A percentile compares a stretch with the other conserved stretches of the same genome.
Evolutionary conservation across 2,329 filamentous ascomycete genomes (phyloP).

Genomic region (Colletotrichum noveboracense): DNA sequence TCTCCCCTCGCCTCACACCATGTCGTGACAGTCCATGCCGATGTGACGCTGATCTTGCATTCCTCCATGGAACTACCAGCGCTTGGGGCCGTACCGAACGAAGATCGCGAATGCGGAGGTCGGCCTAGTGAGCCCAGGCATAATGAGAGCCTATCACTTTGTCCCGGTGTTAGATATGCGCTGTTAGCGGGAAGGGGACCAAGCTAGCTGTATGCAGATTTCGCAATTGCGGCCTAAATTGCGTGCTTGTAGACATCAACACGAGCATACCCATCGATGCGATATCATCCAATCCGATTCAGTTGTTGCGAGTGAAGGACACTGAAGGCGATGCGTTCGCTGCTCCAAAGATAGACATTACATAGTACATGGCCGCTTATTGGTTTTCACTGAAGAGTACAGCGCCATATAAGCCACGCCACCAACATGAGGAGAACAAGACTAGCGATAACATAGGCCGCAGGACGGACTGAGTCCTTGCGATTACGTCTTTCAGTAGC

Average conservation of each 20-base stretch:
- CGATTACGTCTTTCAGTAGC: not conserved
- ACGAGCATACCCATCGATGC: not conserved
- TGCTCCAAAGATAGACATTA: not conserved
- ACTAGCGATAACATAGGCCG: not conserved
- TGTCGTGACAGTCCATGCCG: not conserved
- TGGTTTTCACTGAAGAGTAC: not conserved
- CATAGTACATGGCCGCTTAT: not conserved
- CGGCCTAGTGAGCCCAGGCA: not conserved
- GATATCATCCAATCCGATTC: not conserved
- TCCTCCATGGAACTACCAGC: not conserved
- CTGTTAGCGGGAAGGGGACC: not conserved
- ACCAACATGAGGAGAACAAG: not conserved
- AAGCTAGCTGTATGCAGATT: not conserved
- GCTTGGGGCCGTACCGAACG: not conserved
- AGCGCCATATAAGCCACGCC: not conserved
- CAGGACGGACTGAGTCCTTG: not conserved
- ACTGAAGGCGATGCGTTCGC: not conserved
- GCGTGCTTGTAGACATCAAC: not conserved
- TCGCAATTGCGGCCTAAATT: not conserved
- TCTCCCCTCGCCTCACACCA: not conserved
- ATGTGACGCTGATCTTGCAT: not conserved
- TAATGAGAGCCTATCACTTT: not conserved
- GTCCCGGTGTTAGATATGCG: too few relatives aligned
- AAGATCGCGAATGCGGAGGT: not conserved
- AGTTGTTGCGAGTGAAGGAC: not conserved